Conservation (phyloP, 768 basidiomycete genomes). For the Boletellus ananiceps region DNA sequence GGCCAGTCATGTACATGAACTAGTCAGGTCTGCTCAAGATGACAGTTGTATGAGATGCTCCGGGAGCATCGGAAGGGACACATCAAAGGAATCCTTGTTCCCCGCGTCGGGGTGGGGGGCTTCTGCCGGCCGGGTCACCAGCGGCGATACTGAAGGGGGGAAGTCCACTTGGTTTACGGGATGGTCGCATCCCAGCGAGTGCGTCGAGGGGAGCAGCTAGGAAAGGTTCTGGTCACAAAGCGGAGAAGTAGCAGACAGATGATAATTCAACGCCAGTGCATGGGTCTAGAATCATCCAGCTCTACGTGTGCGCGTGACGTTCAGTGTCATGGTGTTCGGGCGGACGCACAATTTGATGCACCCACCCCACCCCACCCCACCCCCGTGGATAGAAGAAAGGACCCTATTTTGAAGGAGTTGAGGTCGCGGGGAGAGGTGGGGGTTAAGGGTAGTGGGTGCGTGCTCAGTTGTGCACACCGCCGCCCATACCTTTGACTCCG, state of each 20-base stretch:
- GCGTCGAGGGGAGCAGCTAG: conserved; percentile 73
- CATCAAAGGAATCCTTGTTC: conserved; percentile 30
- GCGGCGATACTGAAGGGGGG: conserved; percentile 53
- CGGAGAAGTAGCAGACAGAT: conserved; percentile 49
- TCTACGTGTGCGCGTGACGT: conserved; percentile 26
- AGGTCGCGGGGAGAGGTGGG: conserved; percentile 28
- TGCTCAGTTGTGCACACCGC: conserved; percentile 36
- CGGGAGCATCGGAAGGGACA: conserved; percentile 40
- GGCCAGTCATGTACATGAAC: conserved; percentile 35
- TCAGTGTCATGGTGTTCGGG: no score
- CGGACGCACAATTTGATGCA: no score
- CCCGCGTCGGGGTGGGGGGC: conserved; percentile 36
- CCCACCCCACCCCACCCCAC: no score
- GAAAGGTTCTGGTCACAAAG: conserved; percentile 50
- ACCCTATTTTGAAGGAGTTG: conserved; percentile 46
- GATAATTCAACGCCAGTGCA: conserved; percentile 66
- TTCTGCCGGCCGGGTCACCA: conserved; percentile 17
- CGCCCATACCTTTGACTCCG: conserved; percentile 26
- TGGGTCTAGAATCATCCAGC: conserved; percentile 39
- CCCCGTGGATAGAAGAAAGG: conserved; percentile 52
- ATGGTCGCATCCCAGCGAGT: conserved; percentile 65
- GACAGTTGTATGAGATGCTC: conserved; percentile 50
- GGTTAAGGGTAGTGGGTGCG: conserved; percentile 32
- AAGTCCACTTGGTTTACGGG: conserved; percentile 53
- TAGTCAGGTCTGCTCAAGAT: conserved; percentile 48